These are phyloP conservation scores for Rhexocercosporidium sp. DNA, from an alignment of 2,329 filamentous ascomycete species.

Conservation along the genomic window DNA sequence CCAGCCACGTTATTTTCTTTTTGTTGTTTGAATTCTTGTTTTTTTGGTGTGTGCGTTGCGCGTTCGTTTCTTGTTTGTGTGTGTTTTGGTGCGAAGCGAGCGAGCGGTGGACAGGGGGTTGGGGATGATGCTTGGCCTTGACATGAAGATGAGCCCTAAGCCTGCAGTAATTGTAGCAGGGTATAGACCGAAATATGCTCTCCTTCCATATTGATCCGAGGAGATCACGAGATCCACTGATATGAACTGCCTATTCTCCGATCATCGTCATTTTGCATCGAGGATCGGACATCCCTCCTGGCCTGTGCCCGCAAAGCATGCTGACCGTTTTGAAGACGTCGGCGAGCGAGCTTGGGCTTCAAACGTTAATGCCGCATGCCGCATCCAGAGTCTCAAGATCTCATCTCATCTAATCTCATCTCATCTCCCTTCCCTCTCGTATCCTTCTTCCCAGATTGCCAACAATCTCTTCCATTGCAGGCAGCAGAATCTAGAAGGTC, in stretches of 20 bases:
- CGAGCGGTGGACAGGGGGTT: neutral
- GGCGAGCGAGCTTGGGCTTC: conserved; percentile 7
- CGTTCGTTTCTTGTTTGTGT: conserved; percentile 4
- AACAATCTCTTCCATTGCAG: neutral
- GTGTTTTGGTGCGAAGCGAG: conserved; percentile 3
- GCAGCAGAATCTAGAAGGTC: neutral
- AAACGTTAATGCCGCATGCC: conserved; percentile 6
- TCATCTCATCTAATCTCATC: neutral
- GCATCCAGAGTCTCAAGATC: no score
- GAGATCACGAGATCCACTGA: conserved; percentile 6
- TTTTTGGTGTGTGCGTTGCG: conserved; percentile 1
- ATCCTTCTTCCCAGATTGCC: neutral
- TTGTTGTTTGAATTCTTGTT: neutral
- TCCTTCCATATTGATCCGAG: conserved; percentile 5
- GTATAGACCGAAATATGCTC: neutral
- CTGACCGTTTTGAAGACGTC: no score
- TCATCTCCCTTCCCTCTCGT: no score
- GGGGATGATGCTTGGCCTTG: neutral
- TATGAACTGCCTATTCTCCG: neutral
- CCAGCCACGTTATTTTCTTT: conserved; percentile 1
- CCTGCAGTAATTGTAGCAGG: neutral
- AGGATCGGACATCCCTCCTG: neutral
- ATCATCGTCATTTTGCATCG: neutral
- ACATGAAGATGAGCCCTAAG: conserved; percentile 7
- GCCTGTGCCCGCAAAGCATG: neutral